These are phyloP conservation scores for Tubosaeta brunneosetosa DNA, from an alignment of 768 basidiomycete genomes.

Conservation along the genomic window DNA sequence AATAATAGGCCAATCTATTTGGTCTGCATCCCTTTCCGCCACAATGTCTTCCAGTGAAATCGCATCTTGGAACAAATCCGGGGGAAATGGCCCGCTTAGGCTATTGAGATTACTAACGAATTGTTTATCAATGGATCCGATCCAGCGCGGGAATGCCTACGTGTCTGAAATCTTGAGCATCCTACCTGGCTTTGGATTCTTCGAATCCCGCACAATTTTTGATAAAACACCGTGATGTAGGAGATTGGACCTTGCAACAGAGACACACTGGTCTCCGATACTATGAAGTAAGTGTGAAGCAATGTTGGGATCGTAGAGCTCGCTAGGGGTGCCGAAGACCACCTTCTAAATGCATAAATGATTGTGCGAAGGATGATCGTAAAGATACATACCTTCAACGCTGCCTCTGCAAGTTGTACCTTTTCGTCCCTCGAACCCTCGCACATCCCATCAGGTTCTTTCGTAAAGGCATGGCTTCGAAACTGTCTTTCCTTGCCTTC, in stretches of 20 bases:
- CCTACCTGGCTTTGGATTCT: conserved; percentile 65
- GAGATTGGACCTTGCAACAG: conserved; percentile 54
- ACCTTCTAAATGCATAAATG: conserved; percentile 46
- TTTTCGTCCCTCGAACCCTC: conserved; percentile 30
- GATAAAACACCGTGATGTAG: conserved; percentile 63
- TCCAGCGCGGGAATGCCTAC: conserved; percentile 31
- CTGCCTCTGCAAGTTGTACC: conserved; percentile 57
- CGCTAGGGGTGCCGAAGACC: conserved; percentile 68
- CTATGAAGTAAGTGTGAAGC: conserved; percentile 55
- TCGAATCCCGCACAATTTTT: conserved; percentile 58
- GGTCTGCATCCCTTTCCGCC: conserved; percentile 43
- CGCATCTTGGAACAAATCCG: conserved; percentile 71
- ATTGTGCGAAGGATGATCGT: background rate
- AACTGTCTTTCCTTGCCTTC: conserved; percentile 72
- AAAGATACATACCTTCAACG: conserved; percentile 53
- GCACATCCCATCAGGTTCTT: conserved; percentile 31
- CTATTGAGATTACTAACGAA: conserved; percentile 58
- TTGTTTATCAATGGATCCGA: background rate
- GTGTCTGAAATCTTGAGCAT: conserved; percentile 71
- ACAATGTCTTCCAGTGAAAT: conserved; percentile 55
- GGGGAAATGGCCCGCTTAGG: conserved; percentile 57
- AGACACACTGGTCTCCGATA: conserved; percentile 53
- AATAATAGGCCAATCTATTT: conserved; percentile 76
- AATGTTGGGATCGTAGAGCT: conserved; percentile 57
- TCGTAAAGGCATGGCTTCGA: conserved; percentile 52